Percentiles rank a stretch among this genome's conserved stretches.
These are phyloP conservation scores for Saccharomycopsis crataegensis DNA, from an alignment of 1,139 yeast genomes.

Conservation along the genomic window DNA sequence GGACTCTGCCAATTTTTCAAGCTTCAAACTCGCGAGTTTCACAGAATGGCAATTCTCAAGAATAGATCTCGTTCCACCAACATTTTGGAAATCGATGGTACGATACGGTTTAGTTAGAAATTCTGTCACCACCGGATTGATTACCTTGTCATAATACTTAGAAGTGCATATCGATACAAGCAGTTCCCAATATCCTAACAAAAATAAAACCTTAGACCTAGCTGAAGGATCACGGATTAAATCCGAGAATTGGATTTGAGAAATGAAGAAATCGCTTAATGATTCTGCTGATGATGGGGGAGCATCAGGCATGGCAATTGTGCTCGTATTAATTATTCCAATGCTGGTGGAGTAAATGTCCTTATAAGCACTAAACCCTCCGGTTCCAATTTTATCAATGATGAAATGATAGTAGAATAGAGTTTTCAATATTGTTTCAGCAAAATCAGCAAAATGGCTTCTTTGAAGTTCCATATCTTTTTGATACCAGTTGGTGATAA, in stretches of 20 bases:
- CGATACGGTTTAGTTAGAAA: constrained; percentile 16
- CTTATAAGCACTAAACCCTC: constrained; percentile 18
- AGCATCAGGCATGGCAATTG: neutral
- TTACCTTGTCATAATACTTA: constrained; percentile 8
- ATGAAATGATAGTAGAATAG: constrained; percentile 14
- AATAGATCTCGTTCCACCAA: constrained; percentile 8
- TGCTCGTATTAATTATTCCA: neutral
- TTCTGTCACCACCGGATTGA: constrained; percentile 8
- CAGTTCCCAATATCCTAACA: constrained; percentile 15
- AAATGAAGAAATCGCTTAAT: constrained; percentile 15
- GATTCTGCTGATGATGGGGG: neutral
- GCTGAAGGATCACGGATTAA: neutral
- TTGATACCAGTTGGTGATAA: neutral
- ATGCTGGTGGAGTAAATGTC: neutral
- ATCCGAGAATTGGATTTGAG: neutral
- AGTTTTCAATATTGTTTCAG: constrained; percentile 5
- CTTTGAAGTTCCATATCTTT: neutral
- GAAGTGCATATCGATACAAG: constrained; percentile 9
- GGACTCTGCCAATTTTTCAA: constrained; percentile 9
- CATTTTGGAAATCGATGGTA: constrained; percentile 10
- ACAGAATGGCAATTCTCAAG: constrained; percentile 17
- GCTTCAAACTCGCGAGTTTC: constrained; percentile 10
- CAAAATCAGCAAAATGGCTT: neutral
- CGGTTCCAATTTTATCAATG: constrained; percentile 14
- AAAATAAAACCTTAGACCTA: constrained; percentile 12